phyloP scores from a whole-genome alignment of 83 land plant genomes.

The Isoetes engelmannii region DNA sequence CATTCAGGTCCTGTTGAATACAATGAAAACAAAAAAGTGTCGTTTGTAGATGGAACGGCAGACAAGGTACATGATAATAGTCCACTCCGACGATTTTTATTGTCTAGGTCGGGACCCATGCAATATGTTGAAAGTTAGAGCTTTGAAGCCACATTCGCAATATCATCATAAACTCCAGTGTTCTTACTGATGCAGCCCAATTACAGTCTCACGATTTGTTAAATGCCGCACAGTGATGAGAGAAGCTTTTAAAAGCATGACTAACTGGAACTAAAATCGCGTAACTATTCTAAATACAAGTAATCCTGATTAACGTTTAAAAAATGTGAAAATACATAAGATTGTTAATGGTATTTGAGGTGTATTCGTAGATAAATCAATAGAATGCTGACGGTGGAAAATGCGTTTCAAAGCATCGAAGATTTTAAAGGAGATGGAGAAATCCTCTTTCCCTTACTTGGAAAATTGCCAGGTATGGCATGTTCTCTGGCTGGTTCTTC shows the following conservation, averaged over 20 bases:
- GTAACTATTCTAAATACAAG: too few relatives aligned
- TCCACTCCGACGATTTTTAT: conserved; percentile 58
- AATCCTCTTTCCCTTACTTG: too few relatives aligned
- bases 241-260: neutral
- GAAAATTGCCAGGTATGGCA: too few relatives aligned
- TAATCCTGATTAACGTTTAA: too few relatives aligned
- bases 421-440: too few relatives aligned
- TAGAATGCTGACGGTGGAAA: too few relatives aligned
- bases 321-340: too few relatives aligned
- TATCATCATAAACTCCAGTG: conserved; percentile 10
- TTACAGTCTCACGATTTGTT: neutral
- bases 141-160: conserved; percentile 9
- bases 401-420: too few relatives aligned
- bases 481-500: too few relatives aligned
- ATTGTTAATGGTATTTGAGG: too few relatives aligned
- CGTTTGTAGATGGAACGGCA: conserved; percentile 51
- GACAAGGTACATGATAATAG: conserved; percentile 43
- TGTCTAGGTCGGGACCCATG: conserved; percentile 77
- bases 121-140: conserved; percentile 23
- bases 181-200: too few relatives aligned
- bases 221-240: neutral
- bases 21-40: conserved; percentile 56
- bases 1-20: conserved; percentile 89
- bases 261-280: neutral
- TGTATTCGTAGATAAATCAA: too few relatives aligned